phyloP scores from a whole-genome alignment of 352 stramenopile genomes.

The Plasmopara muralis region DNA sequence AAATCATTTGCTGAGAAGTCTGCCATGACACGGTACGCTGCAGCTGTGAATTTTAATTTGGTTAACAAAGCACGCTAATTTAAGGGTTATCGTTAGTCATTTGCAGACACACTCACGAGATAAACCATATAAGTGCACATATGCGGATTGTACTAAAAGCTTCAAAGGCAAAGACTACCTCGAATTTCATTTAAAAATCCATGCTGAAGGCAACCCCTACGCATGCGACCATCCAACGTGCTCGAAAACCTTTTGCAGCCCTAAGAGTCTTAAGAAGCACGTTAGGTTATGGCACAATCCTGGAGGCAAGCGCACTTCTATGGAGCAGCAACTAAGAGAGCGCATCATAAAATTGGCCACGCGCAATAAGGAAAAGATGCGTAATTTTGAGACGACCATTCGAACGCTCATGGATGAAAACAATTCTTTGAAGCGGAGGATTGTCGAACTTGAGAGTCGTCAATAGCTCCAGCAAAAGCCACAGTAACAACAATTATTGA shows the following conservation, averaged over 20 bases:
- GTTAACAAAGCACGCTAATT: constrained; percentile 2
- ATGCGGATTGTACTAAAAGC: constrained; percentile 78
- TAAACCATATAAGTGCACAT: constrained; percentile 85
- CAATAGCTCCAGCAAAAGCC: not conserved
- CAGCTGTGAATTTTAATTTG: constrained; percentile 11
- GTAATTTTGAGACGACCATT: constrained; percentile 73
- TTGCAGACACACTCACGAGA: constrained; percentile 78
- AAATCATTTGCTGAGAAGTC: constrained; percentile 88
- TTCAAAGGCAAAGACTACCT: constrained; percentile 86
- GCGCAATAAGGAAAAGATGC: constrained; percentile 76
- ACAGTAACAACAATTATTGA: not conserved
- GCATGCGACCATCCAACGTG: constrained; percentile 72
- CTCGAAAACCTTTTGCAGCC: constrained; percentile 80
- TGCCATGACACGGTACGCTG: constrained; percentile 41
- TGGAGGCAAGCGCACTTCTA: constrained; percentile 74
- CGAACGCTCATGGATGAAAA: constrained; percentile 76
- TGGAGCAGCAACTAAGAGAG: constrained; percentile 79
- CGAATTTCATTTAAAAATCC: constrained; percentile 82
- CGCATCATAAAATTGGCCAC: constrained; percentile 84
- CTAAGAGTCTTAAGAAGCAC: constrained; percentile 84
- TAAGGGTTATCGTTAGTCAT: constrained; percentile 32
- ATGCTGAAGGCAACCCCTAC: constrained; percentile 74
- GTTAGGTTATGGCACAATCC: constrained; percentile 79
- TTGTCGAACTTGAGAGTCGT: constrained; percentile 47
- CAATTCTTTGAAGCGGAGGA: constrained; percentile 53